Evolutionary conservation across 768 basidiomycete genomes (phyloP).

Genomic region (Holtermannia corniformis): DNA sequence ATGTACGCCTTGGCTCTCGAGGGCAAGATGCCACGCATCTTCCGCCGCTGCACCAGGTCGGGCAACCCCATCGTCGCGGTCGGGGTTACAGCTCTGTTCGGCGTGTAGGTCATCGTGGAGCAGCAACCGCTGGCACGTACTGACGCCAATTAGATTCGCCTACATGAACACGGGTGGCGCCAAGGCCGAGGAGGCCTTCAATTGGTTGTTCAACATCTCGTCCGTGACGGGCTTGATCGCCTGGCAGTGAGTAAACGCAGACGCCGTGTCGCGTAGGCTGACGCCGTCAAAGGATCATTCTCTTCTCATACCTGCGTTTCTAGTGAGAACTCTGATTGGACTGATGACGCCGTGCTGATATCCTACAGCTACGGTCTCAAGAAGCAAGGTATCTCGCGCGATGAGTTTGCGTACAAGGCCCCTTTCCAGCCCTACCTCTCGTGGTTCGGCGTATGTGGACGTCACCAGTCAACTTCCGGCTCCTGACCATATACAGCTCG

Average conservation of each 20-base stretch:
- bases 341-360: no score
- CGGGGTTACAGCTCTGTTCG: constrained; percentile 25
- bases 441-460: constrained; percentile 21
- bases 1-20: constrained; percentile 48
- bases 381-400: constrained; percentile 36
- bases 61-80: constrained; percentile 35
- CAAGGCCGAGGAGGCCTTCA: constrained; percentile 24
- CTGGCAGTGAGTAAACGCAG: constrained; percentile 24
- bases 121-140: no score
- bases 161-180: constrained; percentile 35
- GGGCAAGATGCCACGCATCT: constrained; percentile 45
- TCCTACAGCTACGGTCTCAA: constrained; percentile 32
- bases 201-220: constrained; percentile 39
- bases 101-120: constrained; percentile 3
- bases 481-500: constrained; percentile 8
- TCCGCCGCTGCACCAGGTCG: constrained; percentile 34
- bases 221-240: constrained; percentile 41
- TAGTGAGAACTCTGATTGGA: no score
- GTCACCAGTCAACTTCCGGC: not conserved
- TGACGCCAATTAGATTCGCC: constrained; percentile 9
- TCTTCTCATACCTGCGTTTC: constrained; percentile 33
- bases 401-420: constrained; percentile 39
- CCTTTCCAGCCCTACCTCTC: constrained; percentile 41
- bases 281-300: constrained; percentile 16
- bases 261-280: not conserved